Conservation (phyloP, 2,329 filamentous ascomycete species). For the Colletotrichum kahawae region DNA sequence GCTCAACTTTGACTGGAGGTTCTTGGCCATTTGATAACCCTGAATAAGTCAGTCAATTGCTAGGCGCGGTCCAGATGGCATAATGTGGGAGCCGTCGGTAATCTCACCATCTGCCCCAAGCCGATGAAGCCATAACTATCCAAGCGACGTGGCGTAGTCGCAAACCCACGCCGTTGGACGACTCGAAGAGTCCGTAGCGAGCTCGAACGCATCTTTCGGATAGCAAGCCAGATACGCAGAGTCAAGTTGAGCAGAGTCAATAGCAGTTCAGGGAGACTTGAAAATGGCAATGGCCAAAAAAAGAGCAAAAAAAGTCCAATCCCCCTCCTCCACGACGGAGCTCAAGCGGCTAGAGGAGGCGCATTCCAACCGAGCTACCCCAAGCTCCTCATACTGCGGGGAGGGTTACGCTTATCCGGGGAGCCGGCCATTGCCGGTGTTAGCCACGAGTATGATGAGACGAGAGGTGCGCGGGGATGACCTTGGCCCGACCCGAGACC, state of each 20-base stretch:
- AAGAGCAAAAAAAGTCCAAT: background rate
- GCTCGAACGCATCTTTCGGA: background rate
- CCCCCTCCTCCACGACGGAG: background rate
- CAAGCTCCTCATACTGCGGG: background rate
- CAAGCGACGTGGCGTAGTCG: constrained; percentile 49
- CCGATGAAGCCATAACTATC: constrained; percentile 66
- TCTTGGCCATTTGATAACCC: constrained; percentile 69
- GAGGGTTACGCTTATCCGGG: constrained; percentile 23
- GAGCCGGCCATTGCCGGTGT: constrained; percentile 42
- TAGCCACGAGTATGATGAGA: constrained; percentile 22
- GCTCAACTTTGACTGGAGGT: constrained; percentile 61
- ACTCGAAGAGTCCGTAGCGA: constrained; percentile 30
- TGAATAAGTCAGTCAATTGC: constrained; percentile 27
- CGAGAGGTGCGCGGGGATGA: background rate
- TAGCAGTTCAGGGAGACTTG: background rate
- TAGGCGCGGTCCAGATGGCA: background rate
- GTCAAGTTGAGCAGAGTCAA: background rate
- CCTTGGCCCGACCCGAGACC: background rate
- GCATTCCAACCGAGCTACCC: background rate
- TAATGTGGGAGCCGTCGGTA: constrained; percentile 25
- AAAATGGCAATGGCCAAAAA: background rate
- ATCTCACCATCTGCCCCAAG: constrained; percentile 62
- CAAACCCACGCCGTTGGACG: constrained; percentile 53
- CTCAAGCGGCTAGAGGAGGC: background rate
- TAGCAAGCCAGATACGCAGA: background rate